A percentile compares a stretch with the other conserved stretches of the same genome.
These are phyloP conservation scores for Rossbeevera mucosa DNA, from an alignment of 768 basidiomycete genomes.

Conservation along the genomic window DNA sequence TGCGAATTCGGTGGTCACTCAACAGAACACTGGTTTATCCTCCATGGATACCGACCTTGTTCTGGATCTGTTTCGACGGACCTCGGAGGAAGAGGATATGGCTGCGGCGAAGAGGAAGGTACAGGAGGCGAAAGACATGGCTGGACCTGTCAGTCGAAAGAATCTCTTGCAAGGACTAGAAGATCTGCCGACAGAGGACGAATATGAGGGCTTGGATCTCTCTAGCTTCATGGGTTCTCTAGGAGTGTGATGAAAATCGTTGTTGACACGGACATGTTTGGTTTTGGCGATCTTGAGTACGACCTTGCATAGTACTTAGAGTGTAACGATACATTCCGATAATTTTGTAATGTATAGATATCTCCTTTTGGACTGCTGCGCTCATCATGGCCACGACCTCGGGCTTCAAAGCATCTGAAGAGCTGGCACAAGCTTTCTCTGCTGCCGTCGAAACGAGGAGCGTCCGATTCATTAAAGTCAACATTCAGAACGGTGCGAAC, in stretches of 20 bases:
- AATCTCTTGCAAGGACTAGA: slow-evolving; percentile 86
- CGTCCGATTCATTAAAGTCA: slow-evolving; percentile 72
- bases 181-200: slow-evolving; percentile 87
- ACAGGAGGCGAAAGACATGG: slow-evolving; percentile 49
- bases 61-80: slow-evolving; percentile 85
- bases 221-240: slow-evolving; percentile 87
- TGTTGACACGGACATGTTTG: slow-evolving; percentile 9
- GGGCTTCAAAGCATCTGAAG: slow-evolving; percentile 60
- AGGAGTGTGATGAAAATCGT: slow-evolving; percentile 37
- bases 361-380: too few species aligned
- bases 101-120: slow-evolving; percentile 41
- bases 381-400: slow-evolving; percentile 69
- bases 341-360: slow-evolving; percentile 36
- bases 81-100: slow-evolving; percentile 71
- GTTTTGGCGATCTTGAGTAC: slow-evolving; percentile 10
- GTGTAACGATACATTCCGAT: slow-evolving; percentile 30
- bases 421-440: slow-evolving; percentile 56
- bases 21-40: slow-evolving; percentile 89
- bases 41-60: slow-evolving; percentile 99
- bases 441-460: slow-evolving; percentile 46
- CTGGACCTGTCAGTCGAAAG: slow-evolving; percentile 67
- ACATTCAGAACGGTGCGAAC: slow-evolving; percentile 66
- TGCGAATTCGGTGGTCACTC: slow-evolving; percentile 92
- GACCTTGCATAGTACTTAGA: slow-evolving; percentile 28
- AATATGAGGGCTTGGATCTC: slow-evolving; percentile 85